Conservation (phyloP, 108 stramenopile species). For the Craspedostauros australis region DNA sequence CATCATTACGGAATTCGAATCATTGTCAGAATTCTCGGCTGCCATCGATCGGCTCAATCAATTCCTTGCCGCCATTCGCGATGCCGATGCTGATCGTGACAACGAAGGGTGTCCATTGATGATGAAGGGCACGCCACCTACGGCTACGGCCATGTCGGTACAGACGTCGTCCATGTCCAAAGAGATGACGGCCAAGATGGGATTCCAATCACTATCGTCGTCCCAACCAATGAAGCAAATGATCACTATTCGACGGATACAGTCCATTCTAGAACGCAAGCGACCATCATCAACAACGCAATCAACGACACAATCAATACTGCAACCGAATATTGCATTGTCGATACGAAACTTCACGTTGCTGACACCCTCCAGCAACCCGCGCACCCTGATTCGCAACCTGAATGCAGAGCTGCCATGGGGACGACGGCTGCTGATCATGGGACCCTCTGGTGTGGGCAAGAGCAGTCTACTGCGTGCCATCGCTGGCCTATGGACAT, state of each 20-base stretch:
- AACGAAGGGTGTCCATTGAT: background rate
- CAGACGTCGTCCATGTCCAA: background rate
- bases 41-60: conserved; percentile 73
- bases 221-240: background rate
- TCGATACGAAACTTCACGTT: conserved; percentile 34
- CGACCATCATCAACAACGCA: background rate
- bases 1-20: conserved; percentile 85
- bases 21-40: conserved; percentile 70
- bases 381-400: conserved; percentile 36
- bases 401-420: conserved; percentile 33
- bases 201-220: background rate
- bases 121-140: background rate
- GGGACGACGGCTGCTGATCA: conserved; percentile 58
- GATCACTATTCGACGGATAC: background rate
- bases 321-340: conserved; percentile 1
- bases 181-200: background rate
- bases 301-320: background rate
- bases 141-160: background rate
- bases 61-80: conserved; percentile 2
- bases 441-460: conserved; percentile 57
- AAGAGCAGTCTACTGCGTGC: conserved; percentile 58
- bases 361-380: conserved; percentile 37
- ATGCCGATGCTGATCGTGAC: conserved; percentile 3
- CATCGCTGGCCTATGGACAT: conserved; percentile 79
- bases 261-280: background rate